Conservation (phyloP, 768 basidiomycete genomes). For the Pleurotus ostreatus region DNA sequence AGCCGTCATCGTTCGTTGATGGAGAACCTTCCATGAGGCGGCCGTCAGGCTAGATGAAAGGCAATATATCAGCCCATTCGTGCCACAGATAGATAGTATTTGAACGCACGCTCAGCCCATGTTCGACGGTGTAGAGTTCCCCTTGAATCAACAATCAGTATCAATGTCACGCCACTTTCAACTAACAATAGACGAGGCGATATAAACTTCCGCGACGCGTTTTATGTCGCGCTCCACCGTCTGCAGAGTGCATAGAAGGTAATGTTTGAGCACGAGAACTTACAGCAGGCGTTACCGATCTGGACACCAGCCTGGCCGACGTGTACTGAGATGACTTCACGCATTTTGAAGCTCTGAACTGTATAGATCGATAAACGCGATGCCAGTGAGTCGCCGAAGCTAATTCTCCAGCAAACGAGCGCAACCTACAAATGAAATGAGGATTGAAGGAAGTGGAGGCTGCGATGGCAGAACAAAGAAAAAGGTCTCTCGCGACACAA, state of each 20-base stretch:
- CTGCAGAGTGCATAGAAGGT: conserved; percentile 9
- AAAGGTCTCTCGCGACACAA: conserved; percentile 30
- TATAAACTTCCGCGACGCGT: conserved; percentile 27
- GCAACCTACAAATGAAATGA: conserved; percentile 19
- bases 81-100: not conserved
- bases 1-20: conserved; percentile 80
- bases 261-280: conserved; percentile 35
- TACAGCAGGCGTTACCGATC: conserved; percentile 98
- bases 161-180: conserved; percentile 23
- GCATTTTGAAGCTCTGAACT: conserved; percentile 45
- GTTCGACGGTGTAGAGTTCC: conserved; percentile 99
- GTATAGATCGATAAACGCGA: conserved; percentile 16
- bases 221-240: conserved; percentile 17
- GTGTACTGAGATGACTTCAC: conserved; percentile 97
- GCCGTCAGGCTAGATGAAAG: conserved; percentile 78
- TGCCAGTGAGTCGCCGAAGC: conserved; percentile 17
- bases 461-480: conserved; percentile 42
- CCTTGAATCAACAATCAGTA: conserved; percentile 45
- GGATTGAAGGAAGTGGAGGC: conserved; percentile 28
- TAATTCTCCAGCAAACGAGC: conserved; percentile 16
- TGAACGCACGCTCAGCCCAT: conserved; percentile 86
- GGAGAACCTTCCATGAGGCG: conserved; percentile 79
- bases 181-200: conserved; percentile 16
- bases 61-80: conserved; percentile 16
- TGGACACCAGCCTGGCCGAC: conserved; percentile 99